phyloP scores from a whole-genome alignment of 2,329 filamentous ascomycete genomes.

The Clonostachys chloroleuca region DNA sequence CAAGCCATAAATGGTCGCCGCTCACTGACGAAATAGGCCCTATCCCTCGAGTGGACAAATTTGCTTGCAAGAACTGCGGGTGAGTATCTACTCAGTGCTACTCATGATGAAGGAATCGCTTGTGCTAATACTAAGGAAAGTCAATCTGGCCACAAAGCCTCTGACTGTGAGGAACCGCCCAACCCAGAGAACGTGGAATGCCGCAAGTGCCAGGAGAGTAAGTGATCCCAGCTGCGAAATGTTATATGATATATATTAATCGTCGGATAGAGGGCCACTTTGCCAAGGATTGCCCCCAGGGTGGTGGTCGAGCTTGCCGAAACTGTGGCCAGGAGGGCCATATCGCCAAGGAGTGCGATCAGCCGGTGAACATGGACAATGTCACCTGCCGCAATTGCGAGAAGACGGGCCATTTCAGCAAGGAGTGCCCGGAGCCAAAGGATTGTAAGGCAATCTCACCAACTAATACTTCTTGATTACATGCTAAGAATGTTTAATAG shows the following conservation, averaged over 20 bases:
- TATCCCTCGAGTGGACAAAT: conserved; percentile 57
- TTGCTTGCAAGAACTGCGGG: conserved; percentile 67
- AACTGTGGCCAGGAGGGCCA: conserved; percentile 65
- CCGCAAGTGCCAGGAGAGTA: conserved; percentile 59
- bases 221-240: conserved; percentile 11
- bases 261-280: conserved; percentile 52
- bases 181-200: conserved; percentile 60
- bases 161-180: conserved; percentile 55
- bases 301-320: conserved; percentile 46
- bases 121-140: conserved; percentile 15
- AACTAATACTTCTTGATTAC: neutral
- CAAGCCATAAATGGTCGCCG: no score
- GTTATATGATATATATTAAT: conserved; percentile 1
- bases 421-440: conserved; percentile 56
- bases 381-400: conserved; percentile 62
- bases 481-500: conserved; percentile 15
- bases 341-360: conserved; percentile 43
- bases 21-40: conserved; percentile 33
- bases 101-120: neutral
- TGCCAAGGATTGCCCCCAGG: conserved; percentile 59
- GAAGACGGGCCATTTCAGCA: conserved; percentile 54
- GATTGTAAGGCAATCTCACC: conserved; percentile 22
- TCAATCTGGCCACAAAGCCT: conserved; percentile 43
- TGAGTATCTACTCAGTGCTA: conserved; percentile 14
- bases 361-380: conserved; percentile 32